Evolutionary conservation across 2,329 filamentous ascomycete species (phyloP).

Genomic region (Paecilomyces formosus): DNA sequence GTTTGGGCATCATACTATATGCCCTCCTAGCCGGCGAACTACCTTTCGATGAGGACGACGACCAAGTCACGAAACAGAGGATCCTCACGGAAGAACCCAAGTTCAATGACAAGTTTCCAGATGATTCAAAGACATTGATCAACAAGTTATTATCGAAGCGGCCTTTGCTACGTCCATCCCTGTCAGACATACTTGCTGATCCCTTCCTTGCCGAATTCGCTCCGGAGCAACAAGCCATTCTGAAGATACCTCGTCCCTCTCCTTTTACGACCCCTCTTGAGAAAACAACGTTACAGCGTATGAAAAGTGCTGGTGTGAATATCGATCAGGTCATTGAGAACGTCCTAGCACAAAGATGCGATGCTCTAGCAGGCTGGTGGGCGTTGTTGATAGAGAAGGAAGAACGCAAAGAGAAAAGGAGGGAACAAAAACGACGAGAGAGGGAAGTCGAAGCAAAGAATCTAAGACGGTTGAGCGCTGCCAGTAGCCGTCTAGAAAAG

Average conservation of each 20-base stretch:
- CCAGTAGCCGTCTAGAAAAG: constrained; percentile 77
- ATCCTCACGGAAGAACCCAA: constrained; percentile 81
- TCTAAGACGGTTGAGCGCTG: constrained; percentile 74
- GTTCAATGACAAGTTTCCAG: constrained; percentile 72
- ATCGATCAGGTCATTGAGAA: constrained; percentile 93
- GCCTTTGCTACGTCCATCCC: constrained; percentile 69
- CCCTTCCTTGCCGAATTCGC: constrained; percentile 84
- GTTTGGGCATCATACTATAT: constrained; percentile 84
- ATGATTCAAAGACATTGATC: constrained; percentile 70
- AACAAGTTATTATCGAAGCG: constrained; percentile 81
- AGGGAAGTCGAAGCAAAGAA: constrained; percentile 74
- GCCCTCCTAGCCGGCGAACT: constrained; percentile 73
- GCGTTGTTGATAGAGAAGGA: constrained; percentile 90
- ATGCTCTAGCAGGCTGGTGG: constrained; percentile 93
- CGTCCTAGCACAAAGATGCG: constrained; percentile 81
- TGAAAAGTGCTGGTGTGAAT: constrained; percentile 89
- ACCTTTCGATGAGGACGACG: constrained; percentile 94
- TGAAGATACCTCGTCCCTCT: constrained; percentile 71
- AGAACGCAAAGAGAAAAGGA: constrained; percentile 70
- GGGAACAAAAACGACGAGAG: constrained; percentile 78
- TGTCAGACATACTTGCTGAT: constrained; percentile 80
- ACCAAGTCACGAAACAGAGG: constrained; percentile 72
- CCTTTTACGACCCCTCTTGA: constrained; percentile 82
- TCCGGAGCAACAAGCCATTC: constrained; percentile 77
- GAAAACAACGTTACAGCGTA: constrained; percentile 83